These are phyloP conservation scores for Cladosporium halotolerans DNA, from an alignment of 2,329 filamentous ascomycete species.

Conservation along the genomic window DNA sequence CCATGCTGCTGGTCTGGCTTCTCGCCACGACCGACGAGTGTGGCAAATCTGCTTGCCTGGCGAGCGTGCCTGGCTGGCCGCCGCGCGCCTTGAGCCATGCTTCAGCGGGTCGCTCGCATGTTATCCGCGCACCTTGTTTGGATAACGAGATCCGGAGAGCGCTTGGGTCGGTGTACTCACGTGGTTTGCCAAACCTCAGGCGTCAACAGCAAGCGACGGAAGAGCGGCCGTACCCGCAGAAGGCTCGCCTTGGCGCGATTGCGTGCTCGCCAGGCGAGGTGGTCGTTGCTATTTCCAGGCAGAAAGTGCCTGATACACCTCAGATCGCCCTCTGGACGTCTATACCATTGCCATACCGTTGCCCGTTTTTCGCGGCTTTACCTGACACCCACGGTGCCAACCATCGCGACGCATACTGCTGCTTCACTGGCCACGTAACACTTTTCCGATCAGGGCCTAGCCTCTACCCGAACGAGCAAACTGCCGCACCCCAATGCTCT, in stretches of 20 bases:
- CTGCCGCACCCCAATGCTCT: background rate
- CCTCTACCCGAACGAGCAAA: background rate
- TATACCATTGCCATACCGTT: background rate
- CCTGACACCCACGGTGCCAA: background rate
- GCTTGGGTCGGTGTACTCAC: too few species aligned
- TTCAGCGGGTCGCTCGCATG: background rate
- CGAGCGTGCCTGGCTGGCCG: constrained; percentile 15
- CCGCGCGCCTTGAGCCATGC: constrained; percentile 19
- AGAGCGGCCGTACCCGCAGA: too few species aligned
- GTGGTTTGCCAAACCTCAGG: too few species aligned
- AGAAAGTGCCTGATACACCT: background rate
- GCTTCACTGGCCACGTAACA: background rate
- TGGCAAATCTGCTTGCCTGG: constrained; percentile 4
- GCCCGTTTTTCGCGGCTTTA: background rate
- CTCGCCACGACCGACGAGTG: background rate
- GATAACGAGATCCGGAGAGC: too few species aligned
- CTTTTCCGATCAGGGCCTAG: background rate
- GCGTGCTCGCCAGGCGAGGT: background rate
- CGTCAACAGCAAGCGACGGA: too few species aligned
- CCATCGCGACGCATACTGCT: background rate
- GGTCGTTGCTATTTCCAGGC: background rate
- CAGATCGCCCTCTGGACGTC: background rate
- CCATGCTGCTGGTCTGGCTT: background rate
- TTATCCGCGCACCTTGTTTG: background rate
- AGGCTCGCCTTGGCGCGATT: background rate